Base-by-base conservation (phyloP, 352 stramenopile species). In the Peronospora destructor region DNA sequence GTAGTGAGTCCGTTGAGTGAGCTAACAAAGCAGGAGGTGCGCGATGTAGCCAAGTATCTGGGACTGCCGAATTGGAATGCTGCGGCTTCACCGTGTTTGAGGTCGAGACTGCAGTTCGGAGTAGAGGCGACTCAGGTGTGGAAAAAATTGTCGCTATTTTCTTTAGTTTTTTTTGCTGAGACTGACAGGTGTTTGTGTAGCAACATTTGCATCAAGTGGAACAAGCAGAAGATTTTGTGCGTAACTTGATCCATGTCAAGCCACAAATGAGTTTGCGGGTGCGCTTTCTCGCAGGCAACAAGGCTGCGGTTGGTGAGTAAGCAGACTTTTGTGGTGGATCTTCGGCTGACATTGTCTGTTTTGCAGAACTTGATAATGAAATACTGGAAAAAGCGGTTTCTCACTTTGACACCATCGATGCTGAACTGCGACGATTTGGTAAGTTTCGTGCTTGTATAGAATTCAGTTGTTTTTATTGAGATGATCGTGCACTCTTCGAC, bases 31-130 rank as follows among this genome's bases (percentile, higher is more conserved):
- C 61, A 71, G 7, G 59, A 97, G 53, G 93, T 96, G 38, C 68
- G 78, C 26, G 70, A 88, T 59, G 66, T 91, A 25, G 88, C 92
- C 9, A 92, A 92, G 42, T 87, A 93, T 39, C 56, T 98, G 11
- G 88, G 87, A 25, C 61, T 99, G 5, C 84, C 85, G 2, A 99
- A 98, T 68, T 98, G 92, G 88, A 95, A 98, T 59, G 73, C 84
- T 17, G 95, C 95, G 0, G 95, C 95, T 13, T 98, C 92, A 4
- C 95, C 95, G 6, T 99, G 95, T 73, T 59, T 99, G 43, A 75
- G 95, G 19, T 98, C 91, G 19, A 77, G 95, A 29, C 66, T 99
- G 32, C 91, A 94, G 6, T 95, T 98, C 58, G 95, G 95, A 35
- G 89, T 99, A 0, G 59, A 90, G 41, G 94, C 94, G 5, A 95